A percentile compares a stretch with the other conserved stretches of the same genome.
Conservation (phyloP, 805 yeast species). For the Kodamaea neixiangensis region DNA sequence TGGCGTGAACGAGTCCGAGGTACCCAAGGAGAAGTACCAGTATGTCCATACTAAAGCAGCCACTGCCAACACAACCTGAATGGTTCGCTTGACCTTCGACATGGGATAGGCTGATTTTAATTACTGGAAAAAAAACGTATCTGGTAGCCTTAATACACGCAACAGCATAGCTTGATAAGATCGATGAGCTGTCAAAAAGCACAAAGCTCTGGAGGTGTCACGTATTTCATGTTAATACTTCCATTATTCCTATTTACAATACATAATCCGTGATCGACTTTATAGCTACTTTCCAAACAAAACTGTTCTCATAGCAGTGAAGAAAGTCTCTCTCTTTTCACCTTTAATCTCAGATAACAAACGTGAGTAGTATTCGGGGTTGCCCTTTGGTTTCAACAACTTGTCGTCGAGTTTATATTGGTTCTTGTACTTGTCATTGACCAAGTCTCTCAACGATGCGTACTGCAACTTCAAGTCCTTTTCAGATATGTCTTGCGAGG, state of each 20-base stretch:
- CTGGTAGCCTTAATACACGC: neutral
- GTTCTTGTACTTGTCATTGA: conserved; percentile 60
- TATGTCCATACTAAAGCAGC: conserved; percentile 6
- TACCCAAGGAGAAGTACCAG: conserved; percentile 9
- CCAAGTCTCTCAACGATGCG: conserved; percentile 55
- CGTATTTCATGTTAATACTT: neutral
- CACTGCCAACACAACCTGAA: conserved; percentile 11
- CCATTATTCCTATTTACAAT: conserved; percentile 1
- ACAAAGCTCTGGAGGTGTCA: neutral
- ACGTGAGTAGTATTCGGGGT: conserved; percentile 75
- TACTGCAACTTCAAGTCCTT: conserved; percentile 58
- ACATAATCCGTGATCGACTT: conserved; percentile 35
- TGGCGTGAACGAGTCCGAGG: conserved; percentile 18
- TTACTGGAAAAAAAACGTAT: neutral
- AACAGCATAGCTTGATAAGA: neutral
- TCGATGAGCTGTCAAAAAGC: neutral
- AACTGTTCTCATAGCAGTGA: conserved; percentile 71
- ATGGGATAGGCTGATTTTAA: conserved; percentile 1
- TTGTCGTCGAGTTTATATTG: conserved; percentile 68
- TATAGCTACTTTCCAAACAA: conserved; percentile 73
- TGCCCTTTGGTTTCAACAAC: conserved; percentile 77
- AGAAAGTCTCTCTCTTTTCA: conserved; percentile 63
- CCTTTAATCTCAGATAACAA: conserved; percentile 71
- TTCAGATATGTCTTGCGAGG: conserved; percentile 44
- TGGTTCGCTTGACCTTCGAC: conserved; percentile 7